Evolutionary conservation across 805 yeast genomes (phyloP), one percentile per base, ranked within the genome.

Genomic region (Schwanniomyces sp.): DNA sequence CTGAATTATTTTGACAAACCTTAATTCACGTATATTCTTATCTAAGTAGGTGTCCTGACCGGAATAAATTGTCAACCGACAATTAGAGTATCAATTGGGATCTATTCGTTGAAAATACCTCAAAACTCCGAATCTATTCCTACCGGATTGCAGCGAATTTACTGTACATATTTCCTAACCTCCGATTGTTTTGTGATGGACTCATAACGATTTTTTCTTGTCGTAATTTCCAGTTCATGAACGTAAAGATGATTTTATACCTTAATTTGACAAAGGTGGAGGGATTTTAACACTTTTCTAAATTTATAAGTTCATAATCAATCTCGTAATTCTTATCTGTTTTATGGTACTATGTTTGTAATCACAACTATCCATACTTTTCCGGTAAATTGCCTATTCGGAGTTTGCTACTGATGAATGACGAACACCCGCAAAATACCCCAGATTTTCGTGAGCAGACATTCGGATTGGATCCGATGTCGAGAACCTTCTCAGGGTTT

Each of bases 361-460:
- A 32, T 14, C 21, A 32, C 5, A 32, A 2, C 10, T 32, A 18
- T 16, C 7, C 21, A 32, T 32, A 9, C 36, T 18, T 14, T 4
- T 12, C 10, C 11, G 32, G 17, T 16, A 21, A 21, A 21, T 21
- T 3, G 24, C 21, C 17, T 7, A 11, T 25, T 41, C 44, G 44
- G 44, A 32, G 30, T 32, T 41, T 32, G 34, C 17, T 41, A 34
- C 17, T 32, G 32, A 26, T 34, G 39, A 41, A 41, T 41, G 44
- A 41, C 44, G 36, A 30, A 18, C 25, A 16, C 27, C 36, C 37
- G 39, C 38, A 32, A 24, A 24, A 6, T 29, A 21, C 38, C 44
- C 44, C 28, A 41, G 40, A 37, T 37, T 37, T 11, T 37, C 27
- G 40, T 24, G 14, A 37, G 40, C 27, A 21, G 40, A 12, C 27